Conservation (phyloP, 169 alveolate species). For the Eimeria necatrix region DNA sequence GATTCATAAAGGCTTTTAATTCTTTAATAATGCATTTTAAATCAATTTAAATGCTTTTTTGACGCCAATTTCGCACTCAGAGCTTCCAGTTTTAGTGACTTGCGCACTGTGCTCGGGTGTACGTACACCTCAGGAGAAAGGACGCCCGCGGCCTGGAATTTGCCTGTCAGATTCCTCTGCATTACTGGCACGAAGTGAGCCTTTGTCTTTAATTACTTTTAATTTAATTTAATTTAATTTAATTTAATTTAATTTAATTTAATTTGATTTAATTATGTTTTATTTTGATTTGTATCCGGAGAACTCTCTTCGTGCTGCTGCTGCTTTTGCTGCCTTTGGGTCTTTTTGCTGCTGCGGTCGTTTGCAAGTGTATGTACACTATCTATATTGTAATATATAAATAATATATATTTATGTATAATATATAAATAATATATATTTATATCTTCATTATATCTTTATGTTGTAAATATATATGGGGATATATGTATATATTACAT, state of each 20-base stretch:
- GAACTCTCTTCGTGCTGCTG: no score
- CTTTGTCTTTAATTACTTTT: not conserved
- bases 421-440: no score
- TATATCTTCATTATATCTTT: no score
- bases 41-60: no score
- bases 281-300: no score
- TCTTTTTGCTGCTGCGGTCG: not conserved
- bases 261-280: no score
- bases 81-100: not conserved
- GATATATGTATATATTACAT: no score
- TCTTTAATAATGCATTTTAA: not conserved
- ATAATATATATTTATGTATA: no score
- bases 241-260: no score
- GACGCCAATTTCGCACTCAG: not conserved
- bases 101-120: not conserved
- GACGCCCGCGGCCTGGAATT: slow-evolving; percentile 71
- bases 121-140: slow-evolving; percentile 16
- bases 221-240: not conserved
- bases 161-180: slow-evolving; percentile 57
- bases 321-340: not conserved
- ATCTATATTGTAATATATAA: no score
- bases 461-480: no score
- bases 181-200: slow-evolving; percentile 45
- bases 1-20: not conserved
- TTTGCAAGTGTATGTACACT: no score